A percentile compares a stretch with the other conserved stretches of the same genome.
These are phyloP conservation scores for Boletus rubescentipes DNA, from an alignment of 768 basidiomycete genomes.

Conservation along the genomic window DNA sequence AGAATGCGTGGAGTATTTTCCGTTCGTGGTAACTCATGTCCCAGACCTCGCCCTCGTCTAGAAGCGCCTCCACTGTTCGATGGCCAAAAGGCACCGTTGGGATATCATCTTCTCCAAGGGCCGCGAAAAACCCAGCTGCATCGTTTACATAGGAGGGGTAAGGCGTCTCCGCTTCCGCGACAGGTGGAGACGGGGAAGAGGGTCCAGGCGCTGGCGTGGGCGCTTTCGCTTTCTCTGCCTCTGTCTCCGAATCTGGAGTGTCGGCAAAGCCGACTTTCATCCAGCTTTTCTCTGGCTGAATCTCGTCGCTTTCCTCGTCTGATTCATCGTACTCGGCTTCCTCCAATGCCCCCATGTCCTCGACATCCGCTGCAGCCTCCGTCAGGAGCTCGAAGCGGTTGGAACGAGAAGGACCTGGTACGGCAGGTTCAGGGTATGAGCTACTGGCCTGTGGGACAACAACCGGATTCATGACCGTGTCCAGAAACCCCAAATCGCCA, in stretches of 20 bases:
- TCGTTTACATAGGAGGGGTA: slow-evolving; percentile 25
- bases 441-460: not conserved
- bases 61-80: slow-evolving; percentile 40
- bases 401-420: slow-evolving; percentile 4
- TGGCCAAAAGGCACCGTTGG: slow-evolving; percentile 39
- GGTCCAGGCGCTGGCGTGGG: not conserved
- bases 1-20: slow-evolving; percentile 40
- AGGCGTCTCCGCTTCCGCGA: not conserved
- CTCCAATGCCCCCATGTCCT: not conserved
- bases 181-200: not conserved
- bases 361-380: not conserved
- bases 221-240: not conserved
- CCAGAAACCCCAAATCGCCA: slow-evolving; percentile 49
- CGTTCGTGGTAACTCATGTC: slow-evolving; percentile 52
- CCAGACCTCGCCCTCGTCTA: slow-evolving; percentile 47
- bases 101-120: slow-evolving; percentile 34
- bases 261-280: slow-evolving; percentile 9
- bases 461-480: slow-evolving; percentile 2
- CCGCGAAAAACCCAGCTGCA: slow-evolving; percentile 36
- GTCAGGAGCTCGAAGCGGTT: slow-evolving; percentile 22
- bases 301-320: slow-evolving; percentile 9
- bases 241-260: not conserved
- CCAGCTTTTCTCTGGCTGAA: slow-evolving; percentile 33
- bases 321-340: slow-evolving; percentile 7
- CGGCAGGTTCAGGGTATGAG: not conserved